Evolutionary conservation across 106 monocot genomes (phyloP).

Genomic region (Xerophyta viscosa): DNA sequence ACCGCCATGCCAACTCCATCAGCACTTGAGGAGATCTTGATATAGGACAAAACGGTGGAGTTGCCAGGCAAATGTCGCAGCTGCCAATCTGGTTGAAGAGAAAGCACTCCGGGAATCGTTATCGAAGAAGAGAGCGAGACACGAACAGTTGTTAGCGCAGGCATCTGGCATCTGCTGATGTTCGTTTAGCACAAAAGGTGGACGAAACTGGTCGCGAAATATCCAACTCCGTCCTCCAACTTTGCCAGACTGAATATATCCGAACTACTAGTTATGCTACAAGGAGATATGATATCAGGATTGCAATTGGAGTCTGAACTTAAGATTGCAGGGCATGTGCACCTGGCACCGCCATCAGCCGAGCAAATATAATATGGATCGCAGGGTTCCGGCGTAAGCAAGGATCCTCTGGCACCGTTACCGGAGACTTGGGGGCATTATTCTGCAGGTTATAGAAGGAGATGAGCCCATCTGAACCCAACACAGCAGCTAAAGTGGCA

Average conservation of each 20-base stretch:
- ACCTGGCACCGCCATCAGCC: constrained; percentile 6
- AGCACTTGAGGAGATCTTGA: constrained; percentile 34
- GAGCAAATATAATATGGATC: constrained; percentile 43
- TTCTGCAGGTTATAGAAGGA: constrained; percentile 27
- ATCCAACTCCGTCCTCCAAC: constrained; percentile 51
- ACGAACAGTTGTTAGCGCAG: constrained; percentile 64
- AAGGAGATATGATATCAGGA: constrained; percentile 22
- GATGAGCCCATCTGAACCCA: constrained; percentile 36
- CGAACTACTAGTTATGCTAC: constrained; percentile 10
- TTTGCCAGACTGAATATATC: constrained; percentile 18
- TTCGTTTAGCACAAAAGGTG: constrained; percentile 19
- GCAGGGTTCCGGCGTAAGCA: constrained; percentile 49
- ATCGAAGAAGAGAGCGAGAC: constrained; percentile 51
- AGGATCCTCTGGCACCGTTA: constrained; percentile 20
- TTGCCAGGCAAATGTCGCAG: constrained; percentile 22
- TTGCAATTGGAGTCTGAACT: constrained; percentile 24
- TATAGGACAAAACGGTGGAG: constrained; percentile 12
- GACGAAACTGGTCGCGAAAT: constrained; percentile 43
- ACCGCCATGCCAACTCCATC: constrained; percentile 2
- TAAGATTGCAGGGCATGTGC: constrained; percentile 48
- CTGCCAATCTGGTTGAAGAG: constrained; percentile 63
- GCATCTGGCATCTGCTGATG: constrained; percentile 31
- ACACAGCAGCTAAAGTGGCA: constrained; percentile 21
- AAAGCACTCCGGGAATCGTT: constrained; percentile 34
- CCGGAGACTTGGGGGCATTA: neutral